Evolutionary conservation across 2,329 filamentous ascomycete genomes (phyloP).

Genomic region (Sphaerulina musiva): DNA sequence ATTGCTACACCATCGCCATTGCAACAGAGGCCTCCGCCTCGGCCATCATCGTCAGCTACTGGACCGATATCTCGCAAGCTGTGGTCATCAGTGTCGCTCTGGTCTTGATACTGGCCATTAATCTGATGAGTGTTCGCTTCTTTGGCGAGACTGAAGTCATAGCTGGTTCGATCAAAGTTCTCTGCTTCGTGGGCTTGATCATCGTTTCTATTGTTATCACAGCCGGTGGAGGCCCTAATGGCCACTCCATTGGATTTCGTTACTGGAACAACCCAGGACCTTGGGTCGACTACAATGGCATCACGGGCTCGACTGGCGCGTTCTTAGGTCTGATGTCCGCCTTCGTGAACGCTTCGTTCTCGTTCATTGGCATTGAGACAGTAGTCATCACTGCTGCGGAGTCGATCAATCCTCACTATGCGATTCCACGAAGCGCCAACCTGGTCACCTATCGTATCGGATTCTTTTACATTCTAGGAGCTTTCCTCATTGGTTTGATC

Average conservation of each 20-base stretch:
- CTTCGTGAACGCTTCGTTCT: slow-evolving; percentile 39
- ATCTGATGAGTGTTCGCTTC: slow-evolving; percentile 22
- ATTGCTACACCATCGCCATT: slow-evolving; percentile 25
- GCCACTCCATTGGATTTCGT: slow-evolving; percentile 22
- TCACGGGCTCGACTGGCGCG: slow-evolving; percentile 31
- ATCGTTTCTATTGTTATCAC: slow-evolving; percentile 35
- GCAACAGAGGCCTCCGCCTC: slow-evolving; percentile 28
- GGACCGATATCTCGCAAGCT: slow-evolving; percentile 22
- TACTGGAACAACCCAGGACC: slow-evolving; percentile 25
- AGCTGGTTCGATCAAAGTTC: slow-evolving; percentile 32
- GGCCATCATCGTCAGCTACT: slow-evolving; percentile 22
- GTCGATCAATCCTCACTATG: slow-evolving; percentile 45
- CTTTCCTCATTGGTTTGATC: slow-evolving; percentile 54
- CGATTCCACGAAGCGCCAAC: slow-evolving; percentile 48
- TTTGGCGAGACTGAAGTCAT: slow-evolving; percentile 22
- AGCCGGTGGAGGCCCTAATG: slow-evolving; percentile 36
- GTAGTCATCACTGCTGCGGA: slow-evolving; percentile 52
- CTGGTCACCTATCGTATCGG: slow-evolving; percentile 38
- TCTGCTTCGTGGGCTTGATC: slow-evolving; percentile 36
- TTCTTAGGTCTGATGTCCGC: slow-evolving; percentile 24
- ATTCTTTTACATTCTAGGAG: slow-evolving; percentile 52
- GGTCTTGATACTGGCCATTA: slow-evolving; percentile 20
- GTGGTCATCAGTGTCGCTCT: slow-evolving; percentile 24
- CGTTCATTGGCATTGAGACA: slow-evolving; percentile 48
- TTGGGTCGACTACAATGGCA: slow-evolving; percentile 26